Conservation (phyloP, 768 basidiomycete species). For the Mycena alexandri region DNA sequence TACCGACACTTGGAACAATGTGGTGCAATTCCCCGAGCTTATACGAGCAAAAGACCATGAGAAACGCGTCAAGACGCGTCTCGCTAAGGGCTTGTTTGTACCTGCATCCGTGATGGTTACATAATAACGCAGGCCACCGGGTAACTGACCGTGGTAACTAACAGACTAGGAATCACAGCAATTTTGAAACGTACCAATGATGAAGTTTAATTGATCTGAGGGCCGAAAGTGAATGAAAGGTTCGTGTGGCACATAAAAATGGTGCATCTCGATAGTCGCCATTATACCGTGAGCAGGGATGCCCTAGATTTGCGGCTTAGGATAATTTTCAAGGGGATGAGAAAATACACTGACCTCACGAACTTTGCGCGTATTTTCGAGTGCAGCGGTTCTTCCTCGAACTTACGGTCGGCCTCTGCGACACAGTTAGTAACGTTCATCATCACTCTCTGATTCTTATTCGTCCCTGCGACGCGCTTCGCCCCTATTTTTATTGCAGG, state of each 20-base stretch:
- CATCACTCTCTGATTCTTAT: conserved; percentile 46
- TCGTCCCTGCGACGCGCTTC: conserved; percentile 49
- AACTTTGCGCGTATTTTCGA: conserved; percentile 61
- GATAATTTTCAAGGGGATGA: neutral
- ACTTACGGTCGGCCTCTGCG: conserved; percentile 73
- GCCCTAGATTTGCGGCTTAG: conserved; percentile 57
- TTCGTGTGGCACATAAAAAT: conserved; percentile 98
- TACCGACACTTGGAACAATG: no score
- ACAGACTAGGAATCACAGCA: no score
- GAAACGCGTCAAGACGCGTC: no score
- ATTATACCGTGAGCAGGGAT: conserved; percentile 92
- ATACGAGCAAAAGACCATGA: no score
- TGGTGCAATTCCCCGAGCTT: no score
- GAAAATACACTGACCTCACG: conserved; percentile 57
- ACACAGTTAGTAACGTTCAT: conserved; percentile 54
- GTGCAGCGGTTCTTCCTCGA: conserved; percentile 69
- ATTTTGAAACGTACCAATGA: conserved; percentile 74
- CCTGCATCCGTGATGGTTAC: no score
- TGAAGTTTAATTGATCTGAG: conserved; percentile 98
- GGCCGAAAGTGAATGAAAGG: conserved; percentile 87
- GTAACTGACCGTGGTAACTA: no score
- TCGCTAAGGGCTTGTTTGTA: no score
- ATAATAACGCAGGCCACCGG: no score
- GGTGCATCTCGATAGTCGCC: conserved; percentile 84
- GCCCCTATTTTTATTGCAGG: conserved; percentile 12